Evolutionary conservation across 352 stramenopile species (phyloP).

Genomic region (Phytophthora melonis): DNA sequence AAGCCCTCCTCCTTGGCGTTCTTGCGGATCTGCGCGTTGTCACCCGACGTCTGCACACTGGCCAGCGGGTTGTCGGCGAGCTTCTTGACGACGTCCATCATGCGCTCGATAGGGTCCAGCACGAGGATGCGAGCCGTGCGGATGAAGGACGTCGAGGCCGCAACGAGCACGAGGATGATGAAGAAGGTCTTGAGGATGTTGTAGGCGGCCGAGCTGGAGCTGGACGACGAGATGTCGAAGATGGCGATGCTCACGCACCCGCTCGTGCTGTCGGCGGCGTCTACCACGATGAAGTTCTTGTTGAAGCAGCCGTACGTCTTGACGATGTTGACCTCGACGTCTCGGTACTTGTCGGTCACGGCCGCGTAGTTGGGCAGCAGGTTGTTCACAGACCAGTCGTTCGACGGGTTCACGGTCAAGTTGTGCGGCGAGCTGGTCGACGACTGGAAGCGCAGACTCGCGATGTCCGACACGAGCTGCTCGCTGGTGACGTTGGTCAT

Average conservation of each 20-base stretch:
- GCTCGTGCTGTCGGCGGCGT: slow-evolving; percentile 57
- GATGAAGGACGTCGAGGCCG: slow-evolving; percentile 86
- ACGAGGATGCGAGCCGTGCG: slow-evolving; percentile 85
- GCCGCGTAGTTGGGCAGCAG: slow-evolving; percentile 50
- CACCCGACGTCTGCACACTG: slow-evolving; percentile 75
- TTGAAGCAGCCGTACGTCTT: slow-evolving; percentile 85
- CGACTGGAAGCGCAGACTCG: slow-evolving; percentile 60
- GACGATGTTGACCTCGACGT: slow-evolving; percentile 75
- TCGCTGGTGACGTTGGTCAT: slow-evolving; percentile 64
- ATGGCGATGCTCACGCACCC: slow-evolving; percentile 80
- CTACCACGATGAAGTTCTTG: slow-evolving; percentile 61
- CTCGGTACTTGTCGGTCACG: slow-evolving; percentile 56
- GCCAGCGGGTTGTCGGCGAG: slow-evolving; percentile 90
- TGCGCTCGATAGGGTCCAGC: slow-evolving; percentile 91
- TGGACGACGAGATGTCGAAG: slow-evolving; percentile 81
- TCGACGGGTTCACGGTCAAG: slow-evolving; percentile 67
- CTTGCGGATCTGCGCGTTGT: slow-evolving; percentile 75
- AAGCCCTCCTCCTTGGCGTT: slow-evolving; percentile 84
- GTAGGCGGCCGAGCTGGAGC: slow-evolving; percentile 65
- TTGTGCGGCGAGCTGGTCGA: slow-evolving; percentile 54
- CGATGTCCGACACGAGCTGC: slow-evolving; percentile 43
- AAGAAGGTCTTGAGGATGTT: slow-evolving; percentile 91
- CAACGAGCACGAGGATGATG: slow-evolving; percentile 86
- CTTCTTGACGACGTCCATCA: slow-evolving; percentile 91
- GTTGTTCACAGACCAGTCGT: slow-evolving; percentile 54